Base-by-base conservation (phyloP, 2,329 filamentous ascomycete genomes). In the Fusarium acutatum region DNA sequence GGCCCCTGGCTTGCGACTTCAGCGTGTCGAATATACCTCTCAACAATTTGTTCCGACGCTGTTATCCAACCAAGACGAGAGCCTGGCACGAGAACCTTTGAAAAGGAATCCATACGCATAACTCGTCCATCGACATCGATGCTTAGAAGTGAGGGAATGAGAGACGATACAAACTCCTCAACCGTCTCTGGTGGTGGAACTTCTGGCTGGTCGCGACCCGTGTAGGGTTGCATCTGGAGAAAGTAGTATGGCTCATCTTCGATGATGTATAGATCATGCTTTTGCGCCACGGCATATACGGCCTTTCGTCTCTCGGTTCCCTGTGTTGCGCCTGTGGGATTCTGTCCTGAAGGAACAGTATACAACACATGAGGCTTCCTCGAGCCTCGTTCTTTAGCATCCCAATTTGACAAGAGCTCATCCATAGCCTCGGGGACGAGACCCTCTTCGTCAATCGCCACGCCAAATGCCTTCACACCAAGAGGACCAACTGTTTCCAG, bases 221-320 rank as follows among this genome's bases (percentile, higher is more conserved):
- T 87, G 82, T 95, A 96, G 0, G 92, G 90, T 76, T 93, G 90
- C 92, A 95, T 94, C 82, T 97, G 95, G 40, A 97, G 87, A 84
- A 96, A 97, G 83, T 97, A 97, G 84, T 97, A 97, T 4, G 95
- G 95, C 81, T 97, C 95, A 80, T 97, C 95, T 84, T 98, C 95
- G 75, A 97, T 85, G 79, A 98, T 95, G 84, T 90, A 93, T 44
- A 97, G 79, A 79, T 97, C 93, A 82, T 97, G 94, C 83, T 94
- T 94, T 80, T 92, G 92, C 37, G 92, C 93, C 20, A 97, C 88
- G 40, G 86, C 86, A 83, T 97, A 97, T 50, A 97, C 87, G 28
- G 90, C 92, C 73, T 87, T 86, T 60, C 95, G 87, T 64, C 95
- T 87, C 79, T 90, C 85, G 9, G 83, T 81, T 44, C 91, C 87